phyloP scores from a whole-genome alignment of 345 rosid genomes.

The Reutealis trisperma region DNA sequence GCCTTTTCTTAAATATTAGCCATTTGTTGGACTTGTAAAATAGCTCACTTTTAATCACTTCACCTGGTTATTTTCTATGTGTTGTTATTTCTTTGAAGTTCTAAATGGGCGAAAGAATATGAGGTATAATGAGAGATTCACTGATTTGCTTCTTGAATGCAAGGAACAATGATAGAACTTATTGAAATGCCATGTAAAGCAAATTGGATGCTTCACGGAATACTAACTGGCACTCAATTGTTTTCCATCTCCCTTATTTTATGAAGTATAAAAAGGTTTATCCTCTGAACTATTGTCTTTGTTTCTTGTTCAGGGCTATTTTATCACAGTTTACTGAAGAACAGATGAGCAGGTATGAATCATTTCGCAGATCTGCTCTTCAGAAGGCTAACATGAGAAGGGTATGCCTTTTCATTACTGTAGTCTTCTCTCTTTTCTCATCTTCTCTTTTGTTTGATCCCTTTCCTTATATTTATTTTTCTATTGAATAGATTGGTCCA shows the following conservation, averaged over 20 bases:
- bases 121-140: background rate
- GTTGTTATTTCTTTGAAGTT: background rate
- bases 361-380: constrained; percentile 92
- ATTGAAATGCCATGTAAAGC: background rate
- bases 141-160: background rate
- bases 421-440: background rate
- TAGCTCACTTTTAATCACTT: background rate
- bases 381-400: constrained; percentile 91
- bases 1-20: background rate
- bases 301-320: constrained; percentile 49
- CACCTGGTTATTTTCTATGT: too few relatives aligned
- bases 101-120: background rate
- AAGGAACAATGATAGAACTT: background rate
- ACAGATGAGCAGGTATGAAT: constrained; percentile 91
- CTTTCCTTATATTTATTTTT: background rate
- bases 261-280: background rate
- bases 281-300: constrained; percentile 6
- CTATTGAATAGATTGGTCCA: background rate
- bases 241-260: background rate
- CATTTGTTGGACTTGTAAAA: background rate
- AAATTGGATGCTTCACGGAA: background rate
- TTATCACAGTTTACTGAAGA: constrained; percentile 78
- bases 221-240: background rate
- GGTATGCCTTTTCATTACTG: constrained; percentile 38
- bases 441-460: background rate